Evolutionary conservation across 2,329 filamentous ascomycete genomes (phyloP), one percentile per base, ranked within the genome.

Genomic region (Fusarium musae): DNA sequence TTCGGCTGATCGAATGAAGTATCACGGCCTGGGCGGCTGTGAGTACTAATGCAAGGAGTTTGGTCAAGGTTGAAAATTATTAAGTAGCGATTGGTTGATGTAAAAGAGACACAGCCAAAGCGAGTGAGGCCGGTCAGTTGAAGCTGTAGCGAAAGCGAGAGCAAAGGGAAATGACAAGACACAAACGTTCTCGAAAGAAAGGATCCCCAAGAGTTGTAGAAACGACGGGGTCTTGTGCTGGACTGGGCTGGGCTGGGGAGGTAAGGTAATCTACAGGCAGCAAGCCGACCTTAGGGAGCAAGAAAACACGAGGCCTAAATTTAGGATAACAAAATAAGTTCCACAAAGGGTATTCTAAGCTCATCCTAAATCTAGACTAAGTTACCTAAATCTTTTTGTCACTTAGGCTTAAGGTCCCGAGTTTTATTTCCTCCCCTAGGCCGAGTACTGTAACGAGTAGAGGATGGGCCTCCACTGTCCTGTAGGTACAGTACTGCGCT

Each of bases 91-190:
- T 76, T 69, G 81, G 44, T 59, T 69, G 81, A 65, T 59, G 17
- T 32, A 46, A 77, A 77, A 69, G 30, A 66, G 78, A 83, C 83
- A 79, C 83, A 84, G 85, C 86, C 86, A 86, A 83, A 90, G 85
- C 88, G 89, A 91, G 84, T 88, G 89, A 90, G 85, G 85, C 83
- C 83, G 83, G 70, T 73, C 68, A 40, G 62, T 69, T 73, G 66
- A 72, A 73, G 57, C 62, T 65, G 70, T 64, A 74, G 53, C 39
- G 53, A 67, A 49, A 63, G 70, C 56, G 69, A 59, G 70, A 73
- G 26, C 63, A 72, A 59, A 40, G 63, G 71, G 59, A 66, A 68
- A 70, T 61, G 65, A 67, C 63, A 62, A 67, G 66, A 73, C 67
- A 59, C 62, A 60, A 70, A 70, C 46, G 69, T 63, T 72, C 63